phyloP scores from a whole-genome alignment of 192 early-diverging fungal species.

The Entomortierella chlamydospora region DNA sequence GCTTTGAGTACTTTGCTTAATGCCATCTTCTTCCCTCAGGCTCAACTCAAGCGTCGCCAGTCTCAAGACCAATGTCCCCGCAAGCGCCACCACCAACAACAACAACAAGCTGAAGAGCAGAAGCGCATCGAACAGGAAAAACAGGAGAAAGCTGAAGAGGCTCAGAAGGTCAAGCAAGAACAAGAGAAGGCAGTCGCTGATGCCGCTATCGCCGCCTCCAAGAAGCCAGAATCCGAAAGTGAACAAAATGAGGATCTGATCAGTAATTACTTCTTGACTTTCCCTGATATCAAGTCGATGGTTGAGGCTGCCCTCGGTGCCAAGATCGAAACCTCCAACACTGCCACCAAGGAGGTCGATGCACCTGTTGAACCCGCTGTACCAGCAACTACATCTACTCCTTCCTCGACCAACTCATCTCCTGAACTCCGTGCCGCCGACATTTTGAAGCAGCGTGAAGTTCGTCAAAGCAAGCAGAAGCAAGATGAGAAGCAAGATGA shows the following conservation, averaged over 20 bases:
- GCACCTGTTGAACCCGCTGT: neutral
- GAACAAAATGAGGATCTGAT: slow-evolving; percentile 25
- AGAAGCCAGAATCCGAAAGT: neutral
- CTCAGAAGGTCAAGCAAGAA: slow-evolving; percentile 9
- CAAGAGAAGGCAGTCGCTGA: neutral
- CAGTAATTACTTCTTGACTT: slow-evolving; percentile 35
- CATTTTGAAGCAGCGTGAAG: slow-evolving; percentile 35
- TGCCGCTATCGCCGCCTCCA: neutral
- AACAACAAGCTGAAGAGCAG: slow-evolving; percentile 14
- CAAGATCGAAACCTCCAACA: slow-evolving; percentile 7
- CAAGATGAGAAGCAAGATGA: slow-evolving; percentile 4
- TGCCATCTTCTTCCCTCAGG: slow-evolving; percentile 40
- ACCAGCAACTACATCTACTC: neutral
- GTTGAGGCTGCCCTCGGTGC: slow-evolving; percentile 44
- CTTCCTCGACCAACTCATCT: slow-evolving; percentile 35
- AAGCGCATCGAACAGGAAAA: slow-evolving; percentile 5
- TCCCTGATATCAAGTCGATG: slow-evolving; percentile 41
- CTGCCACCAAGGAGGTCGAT: neutral
- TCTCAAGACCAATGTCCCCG: slow-evolving; percentile 20
- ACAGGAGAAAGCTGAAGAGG: neutral
- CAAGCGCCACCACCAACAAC: slow-evolving; percentile 36
- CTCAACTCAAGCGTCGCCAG: slow-evolving; percentile 43
- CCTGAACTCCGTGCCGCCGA: slow-evolving; percentile 43
- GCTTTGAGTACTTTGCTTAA: slow-evolving; percentile 21
- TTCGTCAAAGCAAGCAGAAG: slow-evolving; percentile 10